These are phyloP conservation scores for Lentinula sp. DNA, from an alignment of 768 basidiomycete species.

Conservation along the genomic window DNA sequence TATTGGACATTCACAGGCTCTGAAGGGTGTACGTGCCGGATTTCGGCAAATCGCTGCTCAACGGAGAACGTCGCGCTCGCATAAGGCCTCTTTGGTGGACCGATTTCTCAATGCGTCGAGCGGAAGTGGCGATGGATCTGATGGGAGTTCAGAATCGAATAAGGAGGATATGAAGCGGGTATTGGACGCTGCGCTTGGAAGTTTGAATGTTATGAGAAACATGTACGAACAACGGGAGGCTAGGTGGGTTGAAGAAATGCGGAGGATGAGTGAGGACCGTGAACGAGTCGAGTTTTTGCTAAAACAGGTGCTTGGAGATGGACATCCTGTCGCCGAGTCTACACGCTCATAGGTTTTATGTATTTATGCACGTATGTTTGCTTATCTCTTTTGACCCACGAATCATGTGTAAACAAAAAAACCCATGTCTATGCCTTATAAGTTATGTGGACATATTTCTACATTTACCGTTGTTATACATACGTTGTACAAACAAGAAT, in stretches of 20 bases:
- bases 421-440: not conserved
- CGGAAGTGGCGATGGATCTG: constrained; percentile 50
- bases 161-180: constrained; percentile 67
- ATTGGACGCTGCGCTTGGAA: constrained; percentile 61
- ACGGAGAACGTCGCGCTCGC: constrained; percentile 40
- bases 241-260: constrained; percentile 69
- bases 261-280: constrained; percentile 56
- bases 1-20: constrained; percentile 39
- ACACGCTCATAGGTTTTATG: not conserved
- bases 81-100: constrained; percentile 38
- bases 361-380: not conserved
- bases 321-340: not conserved
- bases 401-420: not conserved
- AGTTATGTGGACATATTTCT: not conserved
- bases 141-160: constrained; percentile 40
- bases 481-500: not conserved
- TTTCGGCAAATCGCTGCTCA: constrained; percentile 58
- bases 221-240: constrained; percentile 68
- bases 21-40: constrained; percentile 46
- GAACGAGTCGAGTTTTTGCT: constrained; percentile 63
- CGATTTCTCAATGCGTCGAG: constrained; percentile 41
- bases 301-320: constrained; percentile 49
- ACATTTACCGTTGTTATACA: not conserved
- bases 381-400: not conserved
- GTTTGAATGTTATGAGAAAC: constrained; percentile 52